These are phyloP conservation scores for Testicularia cyperi DNA, from an alignment of 1,284 basidiomycete species.

Conservation along the genomic window DNA sequence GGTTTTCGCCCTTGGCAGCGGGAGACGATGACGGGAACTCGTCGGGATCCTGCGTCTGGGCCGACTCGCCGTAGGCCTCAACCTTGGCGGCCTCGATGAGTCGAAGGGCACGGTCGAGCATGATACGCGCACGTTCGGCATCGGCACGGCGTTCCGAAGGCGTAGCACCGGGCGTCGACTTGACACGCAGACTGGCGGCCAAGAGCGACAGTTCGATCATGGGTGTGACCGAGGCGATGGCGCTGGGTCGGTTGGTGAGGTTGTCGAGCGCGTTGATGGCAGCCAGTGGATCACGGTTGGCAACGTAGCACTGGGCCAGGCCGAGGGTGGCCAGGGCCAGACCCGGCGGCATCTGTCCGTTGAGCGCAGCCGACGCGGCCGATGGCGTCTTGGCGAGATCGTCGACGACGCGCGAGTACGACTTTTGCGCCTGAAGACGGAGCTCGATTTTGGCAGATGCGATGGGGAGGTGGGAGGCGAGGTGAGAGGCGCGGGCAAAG, in stretches of 20 bases:
- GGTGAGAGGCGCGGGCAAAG: conserved; percentile 53
- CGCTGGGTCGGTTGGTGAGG: conserved; percentile 31
- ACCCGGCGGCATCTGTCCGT: conserved; percentile 30
- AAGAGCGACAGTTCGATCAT: conserved; percentile 49
- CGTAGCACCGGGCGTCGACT: conserved; percentile 47
- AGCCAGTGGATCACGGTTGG: conserved; percentile 43
- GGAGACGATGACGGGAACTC: conserved; percentile 16
- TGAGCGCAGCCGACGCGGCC: conserved; percentile 6
- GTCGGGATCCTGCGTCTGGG: conserved; percentile 13
- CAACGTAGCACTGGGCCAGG: conserved; percentile 53
- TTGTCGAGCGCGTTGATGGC: conserved; percentile 52
- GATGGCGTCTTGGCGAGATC: conserved; percentile 20
- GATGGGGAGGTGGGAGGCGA: conserved; percentile 43
- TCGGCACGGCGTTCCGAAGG: conserved; percentile 33
- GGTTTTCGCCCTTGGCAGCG: conserved; percentile 14
- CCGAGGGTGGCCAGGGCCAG: conserved; percentile 53
- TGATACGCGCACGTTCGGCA: conserved; percentile 43
- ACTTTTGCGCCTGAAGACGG: conserved; percentile 45
- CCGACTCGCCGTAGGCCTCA: conserved; percentile 22
- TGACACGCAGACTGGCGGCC: conserved; percentile 44
- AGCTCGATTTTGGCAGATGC: conserved; percentile 35
- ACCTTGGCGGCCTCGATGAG: conserved; percentile 43
- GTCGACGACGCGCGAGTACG: conserved; percentile 50
- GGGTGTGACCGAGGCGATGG: conserved; percentile 24
- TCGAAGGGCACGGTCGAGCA: conserved; percentile 51